A percentile compares a stretch with the other conserved stretches of the same genome.
These are phyloP conservation scores for Penicillium sp. DNA, from an alignment of 2,329 filamentous ascomycete species.

Conservation along the genomic window DNA sequence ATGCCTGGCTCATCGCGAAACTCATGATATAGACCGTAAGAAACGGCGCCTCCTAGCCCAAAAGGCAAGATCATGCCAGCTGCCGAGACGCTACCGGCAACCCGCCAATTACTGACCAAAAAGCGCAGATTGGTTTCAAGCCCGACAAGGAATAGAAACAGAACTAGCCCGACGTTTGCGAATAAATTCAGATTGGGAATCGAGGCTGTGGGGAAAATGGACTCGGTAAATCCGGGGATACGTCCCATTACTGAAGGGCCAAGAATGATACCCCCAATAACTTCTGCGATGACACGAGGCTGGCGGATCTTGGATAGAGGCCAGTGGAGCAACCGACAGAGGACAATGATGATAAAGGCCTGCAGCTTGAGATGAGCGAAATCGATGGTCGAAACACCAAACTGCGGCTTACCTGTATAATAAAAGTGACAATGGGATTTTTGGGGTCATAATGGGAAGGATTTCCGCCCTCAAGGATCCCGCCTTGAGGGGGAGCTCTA, in stretches of 20 bases:
- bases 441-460: constrained; percentile 71
- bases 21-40: constrained; percentile 78
- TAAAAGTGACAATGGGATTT: constrained; percentile 76
- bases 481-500: constrained; percentile 59
- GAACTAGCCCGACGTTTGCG: constrained; percentile 80
- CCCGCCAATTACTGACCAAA: constrained; percentile 77
- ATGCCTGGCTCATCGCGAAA: constrained; percentile 65
- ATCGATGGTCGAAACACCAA: not conserved
- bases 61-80: constrained; percentile 84
- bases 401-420: constrained; percentile 66
- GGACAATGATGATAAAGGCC: constrained; percentile 74
- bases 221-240: constrained; percentile 74
- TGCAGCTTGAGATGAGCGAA: constrained; percentile 38
- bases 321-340: constrained; percentile 75
- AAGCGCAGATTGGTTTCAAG: constrained; percentile 84
- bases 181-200: constrained; percentile 77
- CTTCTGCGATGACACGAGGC: constrained; percentile 82
- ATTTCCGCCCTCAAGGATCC: constrained; percentile 73
- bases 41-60: constrained; percentile 77
- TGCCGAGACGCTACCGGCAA: constrained; percentile 76
- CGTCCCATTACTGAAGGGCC: constrained; percentile 88
- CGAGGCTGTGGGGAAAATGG: constrained; percentile 77
- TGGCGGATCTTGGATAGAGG: constrained; percentile 78
- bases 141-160: constrained; percentile 87
- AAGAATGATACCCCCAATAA: constrained; percentile 81